Base-by-base conservation (phyloP, 257 asterid genomes). In the Galeopsis tetrahit region DNA sequence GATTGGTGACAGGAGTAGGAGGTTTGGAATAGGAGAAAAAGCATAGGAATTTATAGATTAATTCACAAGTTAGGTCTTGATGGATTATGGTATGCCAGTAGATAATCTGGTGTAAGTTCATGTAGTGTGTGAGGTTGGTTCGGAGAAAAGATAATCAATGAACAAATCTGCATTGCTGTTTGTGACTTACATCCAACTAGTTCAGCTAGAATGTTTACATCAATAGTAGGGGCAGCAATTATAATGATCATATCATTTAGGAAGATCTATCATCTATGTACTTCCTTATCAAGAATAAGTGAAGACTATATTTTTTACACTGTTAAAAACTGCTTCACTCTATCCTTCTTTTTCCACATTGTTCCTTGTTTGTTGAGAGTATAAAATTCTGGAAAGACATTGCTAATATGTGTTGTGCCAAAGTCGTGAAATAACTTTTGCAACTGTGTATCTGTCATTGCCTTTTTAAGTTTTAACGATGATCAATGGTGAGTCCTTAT, bases 341-440 rank as follows among this genome's bases (percentile, higher is more conserved):
- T 10, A 10, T 46, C 52, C 52, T 10, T 46, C 52, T 7, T 8
- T 7, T 17, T 67, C 13, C 46, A 15, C n/a, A 6, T 40, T 58
- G 44, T 66, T 56, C 44, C 21, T 11, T 66, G 42, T 42, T 74
- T 35, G 14, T 42, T 15, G 52, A 43, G 71, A 28, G 63, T 6
- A 52, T 2, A 7, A 36, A 34, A 15, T 2, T 63, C 53, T 38
- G 44, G 75, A 60, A 10, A 63, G 6, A 56, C 56, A n/a, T 48
- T 49, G 28, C 56, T n/a, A n/a, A 49, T 49, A n/a, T 35, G 21
- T 17, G 61, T 6, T 17, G 13, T 39, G 43, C 3, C 43, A 39
- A 4, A 39, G 43, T 3, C 43, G 43, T 39, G 43, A 1, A 21
- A 21, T 21, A 39, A 39, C 62, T 62, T 49, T 49, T 21, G 11